phyloP scores from a whole-genome alignment of 2,329 filamentous ascomycete genomes.

The Nigrospora oryzae region DNA sequence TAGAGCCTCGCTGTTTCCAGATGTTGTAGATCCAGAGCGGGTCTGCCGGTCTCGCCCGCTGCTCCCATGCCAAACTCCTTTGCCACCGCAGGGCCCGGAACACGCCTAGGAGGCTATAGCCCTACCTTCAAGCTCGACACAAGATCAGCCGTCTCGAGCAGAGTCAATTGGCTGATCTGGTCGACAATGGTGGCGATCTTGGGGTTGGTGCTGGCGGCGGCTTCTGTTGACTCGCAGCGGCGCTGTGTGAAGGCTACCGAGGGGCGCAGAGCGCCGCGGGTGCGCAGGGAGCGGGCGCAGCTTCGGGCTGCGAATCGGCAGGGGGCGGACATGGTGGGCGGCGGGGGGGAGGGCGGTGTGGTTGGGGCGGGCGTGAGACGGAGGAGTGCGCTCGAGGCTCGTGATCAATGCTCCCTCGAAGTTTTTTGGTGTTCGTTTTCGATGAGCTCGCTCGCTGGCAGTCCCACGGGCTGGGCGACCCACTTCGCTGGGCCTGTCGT shows the following conservation, averaged over 20 bases:
- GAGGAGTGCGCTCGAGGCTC: constrained; percentile 5
- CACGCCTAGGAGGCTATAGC: not conserved
- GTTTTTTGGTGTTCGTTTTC: constrained; percentile 11
- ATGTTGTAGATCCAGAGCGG: too few relatives aligned
- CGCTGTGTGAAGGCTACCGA: constrained; percentile 43
- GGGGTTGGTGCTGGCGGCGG: constrained; percentile 59
- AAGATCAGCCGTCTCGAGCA: constrained; percentile 94
- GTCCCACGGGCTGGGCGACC: too few relatives aligned
- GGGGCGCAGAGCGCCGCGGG: constrained; percentile 34
- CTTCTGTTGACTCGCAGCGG: constrained; percentile 85
- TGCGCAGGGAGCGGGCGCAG: constrained; percentile 55
- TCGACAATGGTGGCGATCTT: constrained; percentile 95
- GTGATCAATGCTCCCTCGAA: constrained; percentile 4
- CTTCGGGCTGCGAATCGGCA: constrained; percentile 56
- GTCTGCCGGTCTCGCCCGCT: too few relatives aligned
- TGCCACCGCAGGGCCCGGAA: too few relatives aligned
- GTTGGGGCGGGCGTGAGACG: not conserved
- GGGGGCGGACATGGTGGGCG: constrained; percentile 49
- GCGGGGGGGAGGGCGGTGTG: constrained; percentile 11
- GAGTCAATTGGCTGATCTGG: constrained; percentile 95
- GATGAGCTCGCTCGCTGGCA: too few relatives aligned
- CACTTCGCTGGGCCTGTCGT: not conserved
- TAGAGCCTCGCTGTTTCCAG: too few relatives aligned
- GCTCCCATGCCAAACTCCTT: too few relatives aligned
- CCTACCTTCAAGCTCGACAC: constrained; percentile 88